Base-by-base conservation (phyloP, 2,329 filamentous ascomycete genomes). In the Neonectria faginata region DNA sequence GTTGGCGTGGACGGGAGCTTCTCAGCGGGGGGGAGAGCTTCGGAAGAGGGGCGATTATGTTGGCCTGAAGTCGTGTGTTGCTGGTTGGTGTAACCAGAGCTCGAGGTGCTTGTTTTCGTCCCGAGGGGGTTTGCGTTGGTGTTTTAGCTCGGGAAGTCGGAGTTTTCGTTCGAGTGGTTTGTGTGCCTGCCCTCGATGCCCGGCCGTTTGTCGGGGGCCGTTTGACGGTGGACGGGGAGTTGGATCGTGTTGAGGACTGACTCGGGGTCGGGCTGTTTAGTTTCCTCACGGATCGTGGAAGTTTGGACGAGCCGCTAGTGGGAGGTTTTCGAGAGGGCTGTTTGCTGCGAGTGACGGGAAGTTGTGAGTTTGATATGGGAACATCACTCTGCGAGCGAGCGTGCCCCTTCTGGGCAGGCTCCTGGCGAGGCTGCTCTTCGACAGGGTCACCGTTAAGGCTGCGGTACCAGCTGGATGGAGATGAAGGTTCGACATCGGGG, bases 1-100 rank as follows among this genome's bases (percentile, higher is more conserved):
- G 90, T 74, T 93, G 90, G 56, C 93, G 86, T n/a, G 92, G 92
- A 45, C 92, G 86, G 45, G 93, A 96, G 74, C 92, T 96, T 74
- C 93, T 88, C 53, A 97, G 81, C 10, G 91, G 88, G 3, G 93
- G 93, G 1, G 94, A 97, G 36, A 90, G 85, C 75, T 92, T 93
- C 0, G 92, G 88, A 18, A 85, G 84, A 47, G 92, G 88, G 36
- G 88, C 83, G 62, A 91, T 87, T 69, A 96, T 92, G 76, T 92
- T 92, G 42, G 92, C 92, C 70, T 91, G 89, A 12, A 96, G 83
- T 55, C 88, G 85, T 48, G 84, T 80, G 71, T 84, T 89, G 71
- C 83, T 87, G 66, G 82, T 85, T 27, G 83, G 77, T 25, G 82
- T 83, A 10, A 79, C 76, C n/a, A 82, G 73, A 69, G 79, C 76